phyloP scores from a whole-genome alignment of 2,329 filamentous ascomycete species.

The Xylaria sp. region DNA sequence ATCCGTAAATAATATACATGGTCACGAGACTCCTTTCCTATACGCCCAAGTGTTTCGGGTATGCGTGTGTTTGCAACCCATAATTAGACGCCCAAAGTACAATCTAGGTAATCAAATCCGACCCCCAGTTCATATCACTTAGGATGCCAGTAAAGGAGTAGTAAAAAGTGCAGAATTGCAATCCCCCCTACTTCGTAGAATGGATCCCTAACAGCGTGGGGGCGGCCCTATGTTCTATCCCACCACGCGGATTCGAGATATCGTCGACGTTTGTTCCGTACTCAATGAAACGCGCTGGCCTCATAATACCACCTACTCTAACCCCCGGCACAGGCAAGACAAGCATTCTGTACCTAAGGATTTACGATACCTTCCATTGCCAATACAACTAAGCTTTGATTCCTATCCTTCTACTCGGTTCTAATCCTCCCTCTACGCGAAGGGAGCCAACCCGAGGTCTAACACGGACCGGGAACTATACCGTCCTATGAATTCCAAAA shows the following conservation, averaged over 20 bases:
- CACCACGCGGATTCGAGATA: slow-evolving; percentile 98
- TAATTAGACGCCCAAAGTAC: no score
- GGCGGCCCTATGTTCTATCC: slow-evolving; percentile 98
- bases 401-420: slow-evolving; percentile 2
- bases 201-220: slow-evolving; percentile 99
- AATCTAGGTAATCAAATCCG: no score
- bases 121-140: no score
- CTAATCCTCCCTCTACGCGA: not conserved
- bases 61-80: no score
- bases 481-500: slow-evolving; percentile 14
- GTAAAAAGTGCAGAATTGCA: slow-evolving; percentile 99
- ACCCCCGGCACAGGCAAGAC: no score
- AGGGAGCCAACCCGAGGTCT: not conserved
- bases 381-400: not conserved
- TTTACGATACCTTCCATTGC: not conserved
- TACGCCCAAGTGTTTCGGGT: no score
- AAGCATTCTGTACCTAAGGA: no score
- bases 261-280: slow-evolving; percentile 99
- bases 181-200: slow-evolving; percentile 99
- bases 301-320: no score
- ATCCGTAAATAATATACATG: no score
- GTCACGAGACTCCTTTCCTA: no score
- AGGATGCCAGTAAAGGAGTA: no score
- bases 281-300: slow-evolving; percentile 98
- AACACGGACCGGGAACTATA: slow-evolving; percentile 2